Percentiles rank a stretch among this genome's conserved stretches.
These are phyloP conservation scores for Nicotiana paniculata DNA, from an alignment of 257 asterid species.

Conservation along the genomic window DNA sequence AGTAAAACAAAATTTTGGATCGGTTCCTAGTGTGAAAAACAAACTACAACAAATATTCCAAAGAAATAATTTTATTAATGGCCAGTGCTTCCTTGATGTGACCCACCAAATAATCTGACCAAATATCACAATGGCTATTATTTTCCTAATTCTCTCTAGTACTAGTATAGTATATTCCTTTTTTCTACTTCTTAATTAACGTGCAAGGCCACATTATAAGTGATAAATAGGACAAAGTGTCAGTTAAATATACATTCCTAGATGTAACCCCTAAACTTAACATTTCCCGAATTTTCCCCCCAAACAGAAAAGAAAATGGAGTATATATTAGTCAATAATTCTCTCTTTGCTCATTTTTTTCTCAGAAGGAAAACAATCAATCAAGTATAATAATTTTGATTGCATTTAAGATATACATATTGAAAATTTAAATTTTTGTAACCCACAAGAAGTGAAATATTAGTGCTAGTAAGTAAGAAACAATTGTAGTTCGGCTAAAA, in stretches of 20 bases:
- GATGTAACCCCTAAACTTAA: too few species aligned
- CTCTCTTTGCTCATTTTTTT: too few species aligned
- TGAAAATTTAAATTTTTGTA: too few species aligned
- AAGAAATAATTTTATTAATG: neutral
- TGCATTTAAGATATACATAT: too few species aligned
- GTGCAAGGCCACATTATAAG: neutral
- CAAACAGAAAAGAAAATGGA: neutral
- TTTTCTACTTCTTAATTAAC: neutral
- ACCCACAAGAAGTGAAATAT: neutral
- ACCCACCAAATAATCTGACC: neutral
- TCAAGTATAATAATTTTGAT: too few species aligned
- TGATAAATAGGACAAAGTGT: neutral
- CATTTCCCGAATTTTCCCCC: neutral
- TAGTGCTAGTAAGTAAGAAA: neutral
- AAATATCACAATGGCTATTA: neutral
- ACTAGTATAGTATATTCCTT: neutral
- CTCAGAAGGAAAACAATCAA: too few species aligned
- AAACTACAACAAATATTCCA: neutral
- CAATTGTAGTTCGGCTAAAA: slow-evolving; percentile 29
- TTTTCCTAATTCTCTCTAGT: neutral
- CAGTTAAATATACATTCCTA: neutral
- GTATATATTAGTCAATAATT: too few species aligned
- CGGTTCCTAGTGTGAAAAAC: slow-evolving; percentile 1
- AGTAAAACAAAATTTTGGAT: neutral
- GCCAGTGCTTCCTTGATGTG: neutral